Base-by-base conservation (phyloP, 2,329 filamentous ascomycete genomes). In the Calonectria pseudoreteaudii region DNA sequence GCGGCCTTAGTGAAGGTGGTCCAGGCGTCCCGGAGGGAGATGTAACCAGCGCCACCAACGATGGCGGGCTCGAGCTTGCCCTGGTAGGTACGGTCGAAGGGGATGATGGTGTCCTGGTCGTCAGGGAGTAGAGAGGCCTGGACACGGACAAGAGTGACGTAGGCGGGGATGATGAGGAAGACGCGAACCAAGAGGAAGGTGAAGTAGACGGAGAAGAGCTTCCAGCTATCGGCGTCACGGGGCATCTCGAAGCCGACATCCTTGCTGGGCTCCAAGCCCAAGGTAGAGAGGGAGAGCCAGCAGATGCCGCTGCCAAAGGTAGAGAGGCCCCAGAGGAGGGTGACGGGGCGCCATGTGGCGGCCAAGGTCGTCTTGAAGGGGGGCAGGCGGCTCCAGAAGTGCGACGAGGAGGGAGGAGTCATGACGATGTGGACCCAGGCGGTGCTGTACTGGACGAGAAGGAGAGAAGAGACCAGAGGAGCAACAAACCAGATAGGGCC, bases 341-440 rank as follows among this genome's bases (percentile, higher is more conserved):
- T 87, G 26, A 94, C 90, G 28, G 95, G 93, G 62, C 92, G 83
- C 74, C 91, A 92, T 75, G 95, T 92, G 72, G 94, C 92, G 80
- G 91, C 88, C 86, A 93, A 93, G 66, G 91, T 88, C 81, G 88
- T 88, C 78, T 88, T 88, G 83, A 92, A 91, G 58, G 91, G 85
- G 20, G 94, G 93, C 66, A 98, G 89, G 71, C 95, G 93, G 80
- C 89, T 86, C 85, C 90, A 94, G 87, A 93, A 95, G 78, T 86
- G 86, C 82, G 90, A 90, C 62, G 87, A 81, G 71, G 90, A 93
- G 7, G 92, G 91, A 68, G 91, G 88, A 2, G 94, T 93, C 81
- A 98, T 95, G 82, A 98, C 91, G 80, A 94, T 93, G 84, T 98
- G 95, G 4, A 95, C 94, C 95, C 95, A 98, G 68, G 91, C 90